These are phyloP conservation scores for Penicillium italicum DNA, from an alignment of 2,329 filamentous ascomycete genomes.

Conservation along the genomic window DNA sequence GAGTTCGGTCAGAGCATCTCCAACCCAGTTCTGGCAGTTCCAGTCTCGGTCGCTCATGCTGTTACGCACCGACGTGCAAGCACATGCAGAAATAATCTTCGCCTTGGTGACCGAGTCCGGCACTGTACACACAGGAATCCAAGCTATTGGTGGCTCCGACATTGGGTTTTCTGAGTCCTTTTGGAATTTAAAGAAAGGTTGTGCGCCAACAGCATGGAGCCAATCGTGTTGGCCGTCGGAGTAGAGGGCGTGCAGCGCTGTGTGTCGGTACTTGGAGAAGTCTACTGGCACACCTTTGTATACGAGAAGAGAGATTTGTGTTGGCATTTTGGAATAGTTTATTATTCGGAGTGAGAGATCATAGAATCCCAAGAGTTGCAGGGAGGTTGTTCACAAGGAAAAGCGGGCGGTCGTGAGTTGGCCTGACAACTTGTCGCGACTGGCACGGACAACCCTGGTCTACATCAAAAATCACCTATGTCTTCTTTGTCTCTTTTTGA, in stretches of 20 bases:
- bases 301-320: slow-evolving; percentile 25
- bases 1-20: slow-evolving; percentile 25
- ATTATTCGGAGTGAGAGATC: neutral
- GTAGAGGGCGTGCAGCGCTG: slow-evolving; percentile 27
- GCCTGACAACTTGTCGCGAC: neutral
- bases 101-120: slow-evolving; percentile 8
- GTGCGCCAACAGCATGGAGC: slow-evolving; percentile 26
- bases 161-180: slow-evolving; percentile 11
- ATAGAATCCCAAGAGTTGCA: neutral
- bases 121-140: slow-evolving; percentile 18
- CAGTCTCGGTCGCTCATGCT: slow-evolving; percentile 25
- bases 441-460: neutral
- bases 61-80: slow-evolving; percentile 24
- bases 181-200: slow-evolving; percentile 27
- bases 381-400: neutral
- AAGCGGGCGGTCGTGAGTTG: neutral
- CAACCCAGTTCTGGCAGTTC: slow-evolving; percentile 36
- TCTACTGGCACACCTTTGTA: slow-evolving; percentile 30
- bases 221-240: slow-evolving; percentile 15
- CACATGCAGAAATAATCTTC: slow-evolving; percentile 19
- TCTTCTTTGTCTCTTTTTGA: neutral
- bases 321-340: slow-evolving; percentile 14
- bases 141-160: slow-evolving; percentile 8
- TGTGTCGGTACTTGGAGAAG: slow-evolving; percentile 31
- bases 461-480: neutral